These are phyloP conservation scores for Umbelopsis sp. DNA, from an alignment of 371 early-diverging fungal species.

Conservation along the genomic window DNA sequence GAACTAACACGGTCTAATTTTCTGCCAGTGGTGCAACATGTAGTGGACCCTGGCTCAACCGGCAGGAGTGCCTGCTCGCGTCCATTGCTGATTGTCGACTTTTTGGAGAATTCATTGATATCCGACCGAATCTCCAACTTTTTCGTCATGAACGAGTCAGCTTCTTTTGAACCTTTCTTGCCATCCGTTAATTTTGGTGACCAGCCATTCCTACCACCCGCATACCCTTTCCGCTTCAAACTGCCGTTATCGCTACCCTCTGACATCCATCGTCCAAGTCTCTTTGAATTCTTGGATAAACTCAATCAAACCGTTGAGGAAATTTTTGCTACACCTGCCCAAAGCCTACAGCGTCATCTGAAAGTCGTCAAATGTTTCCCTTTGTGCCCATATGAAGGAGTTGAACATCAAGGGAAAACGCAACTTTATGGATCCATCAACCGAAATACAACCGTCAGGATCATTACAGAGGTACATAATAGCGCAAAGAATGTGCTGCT, in stretches of 20 bases:
- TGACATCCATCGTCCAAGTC: slow-evolving; percentile 7
- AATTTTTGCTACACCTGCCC: not conserved
- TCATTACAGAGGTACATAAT: not conserved
- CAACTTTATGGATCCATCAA: not conserved
- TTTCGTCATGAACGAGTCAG: slow-evolving; percentile 1
- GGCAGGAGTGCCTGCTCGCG: slow-evolving; percentile 5
- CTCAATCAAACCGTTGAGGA: slow-evolving; percentile 12
- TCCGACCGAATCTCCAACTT: slow-evolving; percentile 20
- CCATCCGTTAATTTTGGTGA: slow-evolving; percentile 4
- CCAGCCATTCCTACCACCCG: not conserved
- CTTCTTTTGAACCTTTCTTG: not conserved
- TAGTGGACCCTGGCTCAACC: not conserved
- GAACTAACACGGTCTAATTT: not conserved
- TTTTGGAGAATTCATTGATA: slow-evolving; percentile 20
- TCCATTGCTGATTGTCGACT: slow-evolving; percentile 21
- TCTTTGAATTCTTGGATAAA: slow-evolving; percentile 1
- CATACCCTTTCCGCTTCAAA: slow-evolving; percentile 12
- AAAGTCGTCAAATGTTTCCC: not conserved
- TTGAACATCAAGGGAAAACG: not conserved
- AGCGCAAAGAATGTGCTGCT: not conserved
- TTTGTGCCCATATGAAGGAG: not conserved
- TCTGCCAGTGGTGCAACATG: not conserved
- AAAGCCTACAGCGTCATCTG: slow-evolving; percentile 1
- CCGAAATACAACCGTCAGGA: not conserved
- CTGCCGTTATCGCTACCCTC: not conserved